Base-by-base conservation (phyloP, 768 basidiomycete genomes). In the Tulasnella sp. region DNA sequence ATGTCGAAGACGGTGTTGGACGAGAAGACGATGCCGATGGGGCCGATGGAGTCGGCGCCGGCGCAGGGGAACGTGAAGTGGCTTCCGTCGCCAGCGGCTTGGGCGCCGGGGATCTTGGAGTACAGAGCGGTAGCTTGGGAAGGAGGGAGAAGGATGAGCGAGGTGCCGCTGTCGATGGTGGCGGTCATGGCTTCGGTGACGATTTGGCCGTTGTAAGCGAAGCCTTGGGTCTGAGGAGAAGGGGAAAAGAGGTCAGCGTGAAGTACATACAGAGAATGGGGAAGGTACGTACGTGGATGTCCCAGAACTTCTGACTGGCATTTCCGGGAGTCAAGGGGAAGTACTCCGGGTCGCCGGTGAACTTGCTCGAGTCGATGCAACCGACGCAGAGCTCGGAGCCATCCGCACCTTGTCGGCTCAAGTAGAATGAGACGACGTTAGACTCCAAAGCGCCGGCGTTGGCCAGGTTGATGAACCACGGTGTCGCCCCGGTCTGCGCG, bases 351-450 rank as follows among this genome's bases (percentile, higher is more conserved):
- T 52, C 16, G 19, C 66, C 66, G n/a, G 66, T 36, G 66, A 40
- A 67, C 66, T 67, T 67, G 39, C 35, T n/a, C 3, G 66, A 6
- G 66, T 67, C 66, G 37, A 67, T 67, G 66, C 66, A 67, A 19
- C 66, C 66, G 8, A 67, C 34, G 39, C 66, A 67, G 19, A 40
- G 26, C 66, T 67, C 66, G 12, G 77, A 77, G 0, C 42, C 68
- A 26, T 29, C 44, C 9, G 40, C 47, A 17, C 68, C 68, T 14
- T 69, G 39, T 19, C 68, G 68, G 29, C 34, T 36, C 67, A 68
- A 17, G 67, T 77, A 78, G 75, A 80, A 78, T 8, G 73, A 74
- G 72, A 81, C 80, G 7, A 74, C 75, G 41, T 69, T 74, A 39
- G 71, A 29, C 17, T 44, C 34, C 32, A 77, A 75, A 17, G 67